phyloP scores from a whole-genome alignment of 1,139 yeast genomes.

The Kodamaea suecica region DNA sequence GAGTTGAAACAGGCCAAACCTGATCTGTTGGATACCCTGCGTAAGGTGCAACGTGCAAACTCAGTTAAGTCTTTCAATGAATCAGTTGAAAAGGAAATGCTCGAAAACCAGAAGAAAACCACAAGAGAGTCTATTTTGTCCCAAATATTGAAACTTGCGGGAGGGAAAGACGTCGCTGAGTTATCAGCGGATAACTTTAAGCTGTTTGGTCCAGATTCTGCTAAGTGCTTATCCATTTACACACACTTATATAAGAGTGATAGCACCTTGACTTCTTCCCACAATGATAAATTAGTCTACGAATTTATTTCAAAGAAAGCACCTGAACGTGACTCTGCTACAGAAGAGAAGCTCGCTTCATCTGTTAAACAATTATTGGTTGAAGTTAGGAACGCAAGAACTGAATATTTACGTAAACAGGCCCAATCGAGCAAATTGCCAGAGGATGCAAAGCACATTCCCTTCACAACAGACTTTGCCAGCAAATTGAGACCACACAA shows the following conservation, averaged over 20 bases:
- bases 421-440: conserved; percentile 27
- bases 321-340: conserved; percentile 32
- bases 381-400: conserved; percentile 50
- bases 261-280: conserved; percentile 25
- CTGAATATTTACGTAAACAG: conserved; percentile 47
- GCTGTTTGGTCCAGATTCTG: conserved; percentile 22
- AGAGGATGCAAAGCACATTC: conserved; percentile 28
- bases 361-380: conserved; percentile 53
- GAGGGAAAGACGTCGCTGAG: conserved; percentile 20
- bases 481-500: conserved; percentile 48
- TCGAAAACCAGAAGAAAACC: conserved; percentile 36
- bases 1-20: conserved; percentile 48
- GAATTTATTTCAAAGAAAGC: conserved; percentile 33
- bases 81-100: conserved; percentile 31
- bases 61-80: conserved; percentile 26
- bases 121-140: conserved; percentile 47
- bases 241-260: conserved; percentile 25
- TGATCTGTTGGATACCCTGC: conserved; percentile 27
- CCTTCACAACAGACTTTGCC: conserved; percentile 59
- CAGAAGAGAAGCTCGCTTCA: conserved; percentile 40
- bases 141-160: conserved; percentile 30
- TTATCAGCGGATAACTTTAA: conserved; percentile 22
- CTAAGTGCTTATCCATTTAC: conserved; percentile 33
- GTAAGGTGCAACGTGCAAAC: conserved; percentile 8
- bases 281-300: conserved; percentile 18